Evolutionary conservation across 208 protist genomes (phyloP).

Genomic region (Endotrypanum monterogeii): DNA sequence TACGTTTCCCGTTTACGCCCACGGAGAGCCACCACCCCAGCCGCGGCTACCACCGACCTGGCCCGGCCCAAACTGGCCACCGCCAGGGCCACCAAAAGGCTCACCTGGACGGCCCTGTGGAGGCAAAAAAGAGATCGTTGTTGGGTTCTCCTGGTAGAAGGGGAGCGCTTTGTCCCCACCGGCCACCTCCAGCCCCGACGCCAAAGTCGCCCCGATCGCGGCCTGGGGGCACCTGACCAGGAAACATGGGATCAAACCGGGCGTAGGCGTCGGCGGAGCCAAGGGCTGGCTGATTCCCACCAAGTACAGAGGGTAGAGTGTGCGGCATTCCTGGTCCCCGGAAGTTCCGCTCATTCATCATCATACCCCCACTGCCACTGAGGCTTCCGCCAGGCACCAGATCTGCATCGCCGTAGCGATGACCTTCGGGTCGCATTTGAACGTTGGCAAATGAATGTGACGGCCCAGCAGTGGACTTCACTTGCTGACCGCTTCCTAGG

Average conservation of each 20-base stretch:
- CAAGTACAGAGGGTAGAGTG: background rate
- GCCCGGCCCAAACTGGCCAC: constrained; percentile 53
- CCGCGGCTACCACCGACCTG: constrained; percentile 9
- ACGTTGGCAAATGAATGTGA: constrained; percentile 41
- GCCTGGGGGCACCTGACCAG: constrained; percentile 43
- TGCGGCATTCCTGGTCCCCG: constrained; percentile 9
- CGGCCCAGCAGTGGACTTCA: constrained; percentile 1
- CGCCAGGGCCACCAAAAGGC: constrained; percentile 55
- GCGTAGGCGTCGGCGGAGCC: constrained; percentile 28
- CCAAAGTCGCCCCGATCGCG: constrained; percentile 7
- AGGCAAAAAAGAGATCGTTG: constrained; percentile 63
- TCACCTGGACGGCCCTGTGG: constrained; percentile 35
- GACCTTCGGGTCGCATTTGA: constrained; percentile 44
- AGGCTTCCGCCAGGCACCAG: constrained; percentile 59
- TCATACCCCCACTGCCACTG: constrained; percentile 43
- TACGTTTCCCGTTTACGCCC: background rate
- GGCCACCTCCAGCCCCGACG: constrained; percentile 12
- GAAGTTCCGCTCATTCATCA: constrained; percentile 55
- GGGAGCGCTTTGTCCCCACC: constrained; percentile 10
- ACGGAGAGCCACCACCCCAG: constrained; percentile 22
- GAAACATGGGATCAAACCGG: constrained; percentile 86
- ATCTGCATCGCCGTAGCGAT: constrained; percentile 79
- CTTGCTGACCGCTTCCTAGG: constrained; percentile 9
- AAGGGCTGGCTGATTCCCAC: background rate
- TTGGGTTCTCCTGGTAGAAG: constrained; percentile 83